Percentiles rank a stretch among this genome's conserved stretches.
These are phyloP conservation scores for Avena eriantha DNA, from an alignment of 176 grass and related monocot species.

Conservation along the genomic window DNA sequence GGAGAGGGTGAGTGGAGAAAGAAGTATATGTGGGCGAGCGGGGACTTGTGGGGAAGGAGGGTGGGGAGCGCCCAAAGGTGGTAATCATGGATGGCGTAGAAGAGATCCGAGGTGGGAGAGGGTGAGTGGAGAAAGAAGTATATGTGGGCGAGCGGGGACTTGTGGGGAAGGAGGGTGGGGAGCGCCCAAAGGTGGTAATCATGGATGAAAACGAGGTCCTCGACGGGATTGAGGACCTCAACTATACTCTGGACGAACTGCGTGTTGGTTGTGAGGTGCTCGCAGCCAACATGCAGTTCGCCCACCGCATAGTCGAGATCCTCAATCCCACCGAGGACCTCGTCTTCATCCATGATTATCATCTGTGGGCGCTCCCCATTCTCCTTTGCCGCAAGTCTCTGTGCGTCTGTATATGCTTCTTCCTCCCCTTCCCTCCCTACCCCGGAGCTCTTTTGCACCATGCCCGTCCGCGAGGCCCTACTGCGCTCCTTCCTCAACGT, in stretches of 20 bases:
- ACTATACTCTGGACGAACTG: constrained; percentile 58
- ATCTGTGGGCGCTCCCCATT: no score
- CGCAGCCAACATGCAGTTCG: no score
- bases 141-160: constrained; percentile 31
- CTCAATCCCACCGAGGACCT: no score
- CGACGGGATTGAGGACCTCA: constrained; percentile 53
- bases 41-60: constrained; percentile 52
- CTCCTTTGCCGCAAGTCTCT: no score
- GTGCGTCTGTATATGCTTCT: no score
- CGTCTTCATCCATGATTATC: no score
- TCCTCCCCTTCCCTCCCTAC: no score
- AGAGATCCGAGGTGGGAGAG: constrained; percentile 71
- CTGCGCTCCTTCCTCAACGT: no score
- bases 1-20: constrained; percentile 70
- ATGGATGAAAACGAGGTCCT: constrained; percentile 61
- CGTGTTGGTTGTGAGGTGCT: constrained; percentile 46
- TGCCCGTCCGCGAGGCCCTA: no score
- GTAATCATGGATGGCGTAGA: constrained; percentile 66
- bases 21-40: constrained; percentile 43
- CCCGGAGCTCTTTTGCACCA: no score
- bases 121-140: constrained; percentile 68
- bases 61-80: constrained; percentile 63
- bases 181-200: constrained; percentile 68
- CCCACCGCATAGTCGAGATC: no score
- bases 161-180: constrained; percentile 57